phyloP scores from a whole-genome alignment of 495 filamentous ascomycete species.

The Stereocaulon alpinum region DNA sequence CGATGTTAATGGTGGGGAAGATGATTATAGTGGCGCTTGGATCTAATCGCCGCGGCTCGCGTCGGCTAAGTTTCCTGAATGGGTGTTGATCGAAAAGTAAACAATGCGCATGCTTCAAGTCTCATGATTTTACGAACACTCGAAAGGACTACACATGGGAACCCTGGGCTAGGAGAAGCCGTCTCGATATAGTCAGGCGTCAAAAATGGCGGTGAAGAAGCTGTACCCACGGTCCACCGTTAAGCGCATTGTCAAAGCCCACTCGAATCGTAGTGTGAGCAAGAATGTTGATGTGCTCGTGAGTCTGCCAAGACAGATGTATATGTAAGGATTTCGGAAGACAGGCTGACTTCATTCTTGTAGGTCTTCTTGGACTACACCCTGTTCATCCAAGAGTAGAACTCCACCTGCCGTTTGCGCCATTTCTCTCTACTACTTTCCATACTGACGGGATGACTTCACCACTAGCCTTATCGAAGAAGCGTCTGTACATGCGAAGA shows the following conservation, averaged over 20 bases:
- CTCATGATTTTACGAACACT: background rate
- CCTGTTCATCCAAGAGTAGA: conserved; percentile 77
- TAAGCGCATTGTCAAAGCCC: conserved; percentile 82
- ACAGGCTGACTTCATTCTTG: background rate
- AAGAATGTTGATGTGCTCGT: conserved; percentile 86
- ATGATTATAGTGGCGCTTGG: background rate
- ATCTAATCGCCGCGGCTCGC: conserved; percentile 2
- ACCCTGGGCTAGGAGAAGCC: no score
- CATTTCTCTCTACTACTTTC: conserved; percentile 18
- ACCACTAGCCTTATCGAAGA: conserved; percentile 66
- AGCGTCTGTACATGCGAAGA: conserved; percentile 64
- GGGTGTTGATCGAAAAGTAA: background rate
- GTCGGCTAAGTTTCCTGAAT: conserved; percentile 4
- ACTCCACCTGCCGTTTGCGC: no score
- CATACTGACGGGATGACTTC: conserved; percentile 10
- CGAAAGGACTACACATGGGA: background rate
- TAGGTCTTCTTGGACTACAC: conserved; percentile 86
- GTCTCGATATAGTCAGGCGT: background rate
- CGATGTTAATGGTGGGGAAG: background rate
- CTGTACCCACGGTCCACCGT: conserved; percentile 77
- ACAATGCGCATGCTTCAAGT: background rate
- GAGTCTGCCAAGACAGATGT: conserved; percentile 22
- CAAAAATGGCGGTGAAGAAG: conserved; percentile 50
- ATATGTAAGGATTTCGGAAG: no score
- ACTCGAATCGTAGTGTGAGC: conserved; percentile 65